These are phyloP conservation scores for Hypoxylon fuscum DNA, from an alignment of 495 filamentous ascomycete genomes.

Conservation along the genomic window DNA sequence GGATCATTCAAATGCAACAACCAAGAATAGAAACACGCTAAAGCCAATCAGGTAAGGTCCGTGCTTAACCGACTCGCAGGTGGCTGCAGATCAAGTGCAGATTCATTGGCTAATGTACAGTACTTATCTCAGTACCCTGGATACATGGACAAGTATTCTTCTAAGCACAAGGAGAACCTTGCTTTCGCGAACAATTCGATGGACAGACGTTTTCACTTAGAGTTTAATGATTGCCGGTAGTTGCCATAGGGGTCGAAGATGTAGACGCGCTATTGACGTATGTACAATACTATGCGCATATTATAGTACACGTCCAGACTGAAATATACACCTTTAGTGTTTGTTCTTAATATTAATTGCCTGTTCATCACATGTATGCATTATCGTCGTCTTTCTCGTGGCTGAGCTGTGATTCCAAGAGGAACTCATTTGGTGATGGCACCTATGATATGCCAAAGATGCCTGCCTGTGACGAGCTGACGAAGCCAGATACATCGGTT, in stretches of 20 bases:
- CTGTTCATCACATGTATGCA: too few species aligned
- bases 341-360: too few species aligned
- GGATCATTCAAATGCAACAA: neutral
- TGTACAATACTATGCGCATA: too few species aligned
- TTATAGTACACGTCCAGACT: too few species aligned
- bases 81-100: conserved; percentile 18
- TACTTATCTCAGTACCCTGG: neutral
- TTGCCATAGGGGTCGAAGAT: too few species aligned
- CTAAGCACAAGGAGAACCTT: neutral
- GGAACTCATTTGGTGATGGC: conserved; percentile 17
- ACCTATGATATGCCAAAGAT: conserved; percentile 14
- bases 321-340: too few species aligned
- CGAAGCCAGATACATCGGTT: neutral
- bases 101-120: conserved; percentile 12
- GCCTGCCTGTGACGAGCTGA: conserved; percentile 6
- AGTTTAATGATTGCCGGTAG: too few species aligned
- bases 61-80: conserved; percentile 19
- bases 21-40: conserved; percentile 37
- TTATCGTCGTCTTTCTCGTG: conserved; percentile 17
- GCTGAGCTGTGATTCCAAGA: conserved; percentile 32
- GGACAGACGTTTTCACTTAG: neutral
- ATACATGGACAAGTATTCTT: conserved; percentile 1
- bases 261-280: neutral
- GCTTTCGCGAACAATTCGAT: conserved; percentile 5
- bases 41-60: conserved; percentile 15